Conservation (phyloP, 2,329 filamentous ascomycete species). For the Hypoxylon sp. region DNA sequence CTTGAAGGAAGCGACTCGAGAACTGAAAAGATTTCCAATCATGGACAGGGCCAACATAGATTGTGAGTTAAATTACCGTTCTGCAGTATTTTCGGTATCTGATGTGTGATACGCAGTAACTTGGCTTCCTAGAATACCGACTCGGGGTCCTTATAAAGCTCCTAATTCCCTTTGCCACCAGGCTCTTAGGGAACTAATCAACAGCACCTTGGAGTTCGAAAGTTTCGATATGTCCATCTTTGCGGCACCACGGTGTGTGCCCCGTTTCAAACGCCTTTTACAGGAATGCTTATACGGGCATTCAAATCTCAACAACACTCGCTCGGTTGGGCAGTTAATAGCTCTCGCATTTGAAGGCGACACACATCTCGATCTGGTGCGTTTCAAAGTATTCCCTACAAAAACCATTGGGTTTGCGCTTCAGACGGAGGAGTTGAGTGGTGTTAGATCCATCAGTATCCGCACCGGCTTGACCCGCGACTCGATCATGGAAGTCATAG, state of each 20-base stretch:
- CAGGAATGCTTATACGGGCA: not conserved
- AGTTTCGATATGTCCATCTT: conserved; percentile 6
- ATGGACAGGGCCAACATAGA: not conserved
- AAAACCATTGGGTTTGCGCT: not conserved
- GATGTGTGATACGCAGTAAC: not conserved
- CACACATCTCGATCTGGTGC: not conserved
- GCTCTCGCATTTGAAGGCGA: conserved; percentile 2
- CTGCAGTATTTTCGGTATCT: not conserved
- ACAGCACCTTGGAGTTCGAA: not conserved
- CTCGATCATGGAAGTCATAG: not conserved
- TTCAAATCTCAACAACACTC: not conserved
- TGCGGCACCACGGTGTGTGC: not conserved
- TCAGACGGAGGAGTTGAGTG: not conserved
- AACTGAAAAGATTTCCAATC: not conserved
- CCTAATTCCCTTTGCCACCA: conserved; percentile 2
- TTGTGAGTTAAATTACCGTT: not conserved
- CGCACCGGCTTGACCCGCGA: not conserved
- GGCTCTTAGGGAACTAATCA: not conserved
- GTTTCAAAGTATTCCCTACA: not conserved
- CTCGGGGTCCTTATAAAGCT: not conserved
- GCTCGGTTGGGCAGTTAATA: conserved; percentile 3
- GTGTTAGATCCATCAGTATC: not conserved
- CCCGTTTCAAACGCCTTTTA: conserved; percentile 1
- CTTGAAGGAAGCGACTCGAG: not conserved
- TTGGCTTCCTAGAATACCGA: not conserved